Base-by-base conservation (phyloP, 495 filamentous ascomycete species). In the Polyplosphaeria fusca region DNA sequence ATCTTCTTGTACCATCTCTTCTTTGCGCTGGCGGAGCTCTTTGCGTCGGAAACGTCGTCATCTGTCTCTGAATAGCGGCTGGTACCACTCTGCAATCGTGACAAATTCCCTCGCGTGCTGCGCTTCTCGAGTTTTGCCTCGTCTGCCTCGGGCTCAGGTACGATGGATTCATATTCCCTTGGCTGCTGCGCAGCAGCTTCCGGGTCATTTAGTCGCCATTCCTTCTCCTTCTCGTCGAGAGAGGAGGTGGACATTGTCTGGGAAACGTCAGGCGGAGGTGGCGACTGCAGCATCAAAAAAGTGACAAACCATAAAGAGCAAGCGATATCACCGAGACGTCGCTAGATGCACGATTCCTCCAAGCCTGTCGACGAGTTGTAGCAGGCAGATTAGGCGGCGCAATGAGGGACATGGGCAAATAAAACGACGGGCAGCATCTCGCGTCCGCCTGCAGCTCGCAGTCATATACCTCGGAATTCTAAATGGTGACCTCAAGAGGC, bases 1-100 rank as follows among this genome's bases (percentile, higher is more conserved):
- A 77, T 64, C 27, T 74, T 74, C 58, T 77, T 79, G 62, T 80
- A 78, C 83, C 82, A 86, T 62, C 76, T 77, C 57, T 76, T 79
- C 59, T 77, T 74, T 28, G 68, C 20, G 13, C 43, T 46, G 13
- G 1, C 61, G n/a, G n/a, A n/a, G 62, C 42, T 68, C 64, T 27
- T 68, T 51, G 37, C 56, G 53, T 30, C 64, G 47, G 49, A 59
- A 65, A 67, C 16, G 58, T 62, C 27, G 68, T 74, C 70, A 61
- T 74, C 79, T 23, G 70, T 68, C 5, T 75, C 74, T 18, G 79
- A 79, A 18, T 70, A 71, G 65, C 69, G 65, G 50, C 71, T 80
- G 41, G 68, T 70, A 25, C 70, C 68, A 44, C 71, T 76, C 51
- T 69, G 67, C 52, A 79, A 52, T 50, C 75, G 60, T 5, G 67